phyloP scores from a whole-genome alignment of 345 rosid genomes.

The sweet orange (Citrus sinensis) region DVS_A1.0 CM039163.1:962501-963000 shows the following conservation, averaged over 20 bases:
- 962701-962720: conserved; percentile 69
- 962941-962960: conserved; percentile 49
- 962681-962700: conserved; percentile 54
- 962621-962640: conserved; percentile 57
- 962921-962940: conserved; percentile 61
- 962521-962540: neutral
- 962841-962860: conserved; percentile 50
- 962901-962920: conserved; percentile 52
- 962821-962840: conserved; percentile 53
- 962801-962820: conserved; percentile 73
- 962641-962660: conserved; percentile 55
- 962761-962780: conserved; percentile 56
- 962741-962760: conserved; percentile 54
- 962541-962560: conserved; percentile 37
- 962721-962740: conserved; percentile 57
- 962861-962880: conserved; percentile 62
- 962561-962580: conserved; percentile 65
- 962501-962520: neutral
- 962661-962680: conserved; percentile 64
- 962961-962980: conserved; percentile 39
- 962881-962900: conserved; percentile 41
- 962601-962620: conserved; percentile 58
- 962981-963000: conserved; percentile 45
- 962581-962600: conserved; percentile 55
- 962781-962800: conserved; percentile 59